phyloP scores from a whole-genome alignment of 2,329 filamentous ascomycete species.

The Nothophaeocryptopus gaeumannii region DNA sequence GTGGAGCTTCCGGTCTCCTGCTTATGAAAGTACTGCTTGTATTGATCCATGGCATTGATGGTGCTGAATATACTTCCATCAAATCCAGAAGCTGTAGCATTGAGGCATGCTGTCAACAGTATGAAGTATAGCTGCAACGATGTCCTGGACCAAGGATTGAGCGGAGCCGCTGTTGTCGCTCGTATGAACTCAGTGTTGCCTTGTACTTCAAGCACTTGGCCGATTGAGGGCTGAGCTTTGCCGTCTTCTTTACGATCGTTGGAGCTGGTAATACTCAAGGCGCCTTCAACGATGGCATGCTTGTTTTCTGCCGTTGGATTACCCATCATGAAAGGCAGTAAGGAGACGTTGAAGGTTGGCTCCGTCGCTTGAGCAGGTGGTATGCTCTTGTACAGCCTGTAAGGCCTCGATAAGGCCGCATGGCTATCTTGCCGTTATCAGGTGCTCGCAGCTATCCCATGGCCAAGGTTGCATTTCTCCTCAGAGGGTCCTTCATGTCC shows the following conservation, averaged over 20 bases:
- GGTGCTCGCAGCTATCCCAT: not conserved
- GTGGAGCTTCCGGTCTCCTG: slow-evolving; percentile 29
- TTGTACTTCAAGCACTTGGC: slow-evolving; percentile 13
- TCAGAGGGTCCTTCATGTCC: slow-evolving; percentile 4
- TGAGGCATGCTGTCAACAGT: slow-evolving; percentile 12
- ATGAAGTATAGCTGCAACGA: slow-evolving; percentile 12
- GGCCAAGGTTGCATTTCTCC: slow-evolving; percentile 12
- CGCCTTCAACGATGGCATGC: slow-evolving; percentile 3
- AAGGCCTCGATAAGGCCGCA: not conserved
- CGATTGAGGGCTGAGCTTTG: slow-evolving; percentile 6
- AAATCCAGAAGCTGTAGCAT: slow-evolving; percentile 12
- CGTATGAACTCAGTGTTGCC: slow-evolving; percentile 12
- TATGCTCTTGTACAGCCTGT: no score
- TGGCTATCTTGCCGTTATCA: not conserved
- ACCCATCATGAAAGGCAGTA: not conserved
- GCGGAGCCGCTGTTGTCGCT: slow-evolving; percentile 9
- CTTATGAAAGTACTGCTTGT: slow-evolving; percentile 13
- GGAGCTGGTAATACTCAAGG: slow-evolving; percentile 5
- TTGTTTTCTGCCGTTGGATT: not conserved
- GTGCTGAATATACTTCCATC: slow-evolving; percentile 13
- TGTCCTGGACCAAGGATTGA: slow-evolving; percentile 11
- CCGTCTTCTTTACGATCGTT: slow-evolving; percentile 4
- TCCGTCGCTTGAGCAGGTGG: no score
- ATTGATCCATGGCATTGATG: slow-evolving; percentile 16
- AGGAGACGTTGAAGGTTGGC: no score